phyloP scores from a whole-genome alignment of 345 rosid species.

The Dipteronia sinensis region DNA sequence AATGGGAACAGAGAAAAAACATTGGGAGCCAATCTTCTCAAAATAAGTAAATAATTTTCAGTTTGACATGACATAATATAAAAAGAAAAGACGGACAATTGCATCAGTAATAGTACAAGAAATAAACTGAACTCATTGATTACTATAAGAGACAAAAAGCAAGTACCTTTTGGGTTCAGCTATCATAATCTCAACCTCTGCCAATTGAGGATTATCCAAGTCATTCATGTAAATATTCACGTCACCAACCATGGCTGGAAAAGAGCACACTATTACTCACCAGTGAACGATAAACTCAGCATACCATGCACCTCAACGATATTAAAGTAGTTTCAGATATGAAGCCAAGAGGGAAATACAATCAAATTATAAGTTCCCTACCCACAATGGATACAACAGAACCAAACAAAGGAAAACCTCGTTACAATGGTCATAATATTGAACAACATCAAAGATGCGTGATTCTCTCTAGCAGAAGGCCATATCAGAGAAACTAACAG shows the following conservation, averaged over 20 bases:
- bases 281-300: not conserved
- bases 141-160: not conserved
- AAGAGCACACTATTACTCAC: not conserved
- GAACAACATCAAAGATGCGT: not conserved
- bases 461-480: not conserved
- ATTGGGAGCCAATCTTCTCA: not conserved
- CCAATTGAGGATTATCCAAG: conserved; percentile 71
- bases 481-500: not conserved
- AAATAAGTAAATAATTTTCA: not conserved
- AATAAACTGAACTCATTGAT: not conserved
- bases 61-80: not conserved
- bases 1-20: not conserved
- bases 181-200: conserved; percentile 94
- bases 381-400: not conserved
- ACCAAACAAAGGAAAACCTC: not conserved
- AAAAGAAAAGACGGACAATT: too few relatives aligned
- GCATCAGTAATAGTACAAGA: too few relatives aligned
- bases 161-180: conserved; percentile 78
- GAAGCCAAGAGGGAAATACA: not conserved
- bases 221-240: conserved; percentile 95
- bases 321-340: not conserved
- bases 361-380: not conserved
- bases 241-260: conserved; percentile 89
- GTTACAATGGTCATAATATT: not conserved
- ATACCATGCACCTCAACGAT: not conserved